These are phyloP conservation scores for Alnus rubra DNA, from an alignment of 306 rosid species.

Conservation along the genomic window DNA sequence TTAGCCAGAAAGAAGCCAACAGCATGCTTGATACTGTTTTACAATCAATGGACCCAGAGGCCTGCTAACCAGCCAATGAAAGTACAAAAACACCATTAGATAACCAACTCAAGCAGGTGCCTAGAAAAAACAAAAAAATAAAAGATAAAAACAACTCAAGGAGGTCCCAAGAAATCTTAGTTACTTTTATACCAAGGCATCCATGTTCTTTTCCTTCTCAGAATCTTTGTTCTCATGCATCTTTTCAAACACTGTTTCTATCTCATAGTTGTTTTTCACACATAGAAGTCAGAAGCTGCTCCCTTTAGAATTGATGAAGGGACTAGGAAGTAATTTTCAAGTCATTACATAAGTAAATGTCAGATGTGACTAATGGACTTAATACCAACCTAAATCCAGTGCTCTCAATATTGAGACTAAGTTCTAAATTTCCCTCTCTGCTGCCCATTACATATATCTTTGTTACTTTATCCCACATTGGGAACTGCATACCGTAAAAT, in stretches of 20 bases:
- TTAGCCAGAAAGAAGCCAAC: not conserved
- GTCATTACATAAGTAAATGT: not conserved
- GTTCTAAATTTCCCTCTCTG: not conserved
- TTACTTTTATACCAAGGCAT: not conserved
- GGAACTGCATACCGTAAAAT: not conserved
- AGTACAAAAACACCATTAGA: not conserved
- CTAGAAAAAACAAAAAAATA: too few species aligned
- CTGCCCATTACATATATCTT: not conserved
- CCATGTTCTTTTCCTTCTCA: not conserved
- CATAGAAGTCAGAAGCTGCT: constrained; percentile 1
- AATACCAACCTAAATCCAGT: not conserved
- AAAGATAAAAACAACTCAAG: not conserved
- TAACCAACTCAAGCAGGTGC: not conserved
- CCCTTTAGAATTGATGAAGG: not conserved
- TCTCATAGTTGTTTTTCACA: not conserved
- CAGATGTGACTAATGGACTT: not conserved
- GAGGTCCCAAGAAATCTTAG: not conserved
- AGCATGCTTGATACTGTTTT: not conserved
- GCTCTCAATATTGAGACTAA: not conserved
- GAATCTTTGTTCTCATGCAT: not conserved
- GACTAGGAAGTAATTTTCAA: not conserved
- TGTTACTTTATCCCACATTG: not conserved
- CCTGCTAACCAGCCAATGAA: not conserved
- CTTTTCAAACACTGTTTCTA: not conserved
- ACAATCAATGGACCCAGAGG: not conserved